Evolutionary conservation across 2,329 filamentous ascomycete species (phyloP).

Genomic region (Chlorencoelia australis): DNA sequence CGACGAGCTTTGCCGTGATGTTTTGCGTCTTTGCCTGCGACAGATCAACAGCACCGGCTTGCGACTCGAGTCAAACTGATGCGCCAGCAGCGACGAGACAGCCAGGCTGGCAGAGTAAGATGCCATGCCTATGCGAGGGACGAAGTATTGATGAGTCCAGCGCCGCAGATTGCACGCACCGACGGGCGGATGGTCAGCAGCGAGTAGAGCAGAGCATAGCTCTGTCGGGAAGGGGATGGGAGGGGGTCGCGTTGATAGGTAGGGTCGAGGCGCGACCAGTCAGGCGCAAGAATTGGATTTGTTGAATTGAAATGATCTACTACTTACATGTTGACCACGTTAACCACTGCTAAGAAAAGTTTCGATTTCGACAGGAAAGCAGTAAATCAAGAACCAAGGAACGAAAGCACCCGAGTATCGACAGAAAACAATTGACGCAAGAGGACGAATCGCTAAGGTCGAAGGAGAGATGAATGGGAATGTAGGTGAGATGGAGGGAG

Average conservation of each 20-base stretch:
- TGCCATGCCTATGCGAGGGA: constrained; percentile 15
- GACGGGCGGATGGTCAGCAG: constrained; percentile 6
- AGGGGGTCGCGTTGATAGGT: constrained; percentile 13
- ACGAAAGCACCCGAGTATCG: constrained; percentile 28
- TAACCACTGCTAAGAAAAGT: constrained; percentile 22
- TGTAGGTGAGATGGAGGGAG: constrained; percentile 11
- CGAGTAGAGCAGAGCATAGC: no score
- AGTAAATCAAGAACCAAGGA: constrained; percentile 28
- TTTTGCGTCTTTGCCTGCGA: constrained; percentile 23
- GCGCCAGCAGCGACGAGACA: constrained; percentile 21
- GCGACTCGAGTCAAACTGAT: constrained; percentile 15
- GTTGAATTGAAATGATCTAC: constrained; percentile 23
- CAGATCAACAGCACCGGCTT: constrained; percentile 16
- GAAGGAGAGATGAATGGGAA: constrained; percentile 17
- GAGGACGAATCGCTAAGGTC: constrained; percentile 15
- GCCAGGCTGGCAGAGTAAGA: constrained; percentile 11
- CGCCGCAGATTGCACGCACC: constrained; percentile 6
- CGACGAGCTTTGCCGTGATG: constrained; percentile 7
- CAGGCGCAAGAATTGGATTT: constrained; percentile 21
- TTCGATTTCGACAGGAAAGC: constrained; percentile 21
- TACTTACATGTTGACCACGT: constrained; percentile 25
- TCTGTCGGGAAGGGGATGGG: constrained; percentile 11
- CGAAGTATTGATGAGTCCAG: constrained; percentile 1
- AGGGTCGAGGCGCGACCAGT: constrained; percentile 20
- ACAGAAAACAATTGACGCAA: constrained; percentile 28